Conservation (phyloP, 768 basidiomycete species). For the Leccinum truebloodii region DNA sequence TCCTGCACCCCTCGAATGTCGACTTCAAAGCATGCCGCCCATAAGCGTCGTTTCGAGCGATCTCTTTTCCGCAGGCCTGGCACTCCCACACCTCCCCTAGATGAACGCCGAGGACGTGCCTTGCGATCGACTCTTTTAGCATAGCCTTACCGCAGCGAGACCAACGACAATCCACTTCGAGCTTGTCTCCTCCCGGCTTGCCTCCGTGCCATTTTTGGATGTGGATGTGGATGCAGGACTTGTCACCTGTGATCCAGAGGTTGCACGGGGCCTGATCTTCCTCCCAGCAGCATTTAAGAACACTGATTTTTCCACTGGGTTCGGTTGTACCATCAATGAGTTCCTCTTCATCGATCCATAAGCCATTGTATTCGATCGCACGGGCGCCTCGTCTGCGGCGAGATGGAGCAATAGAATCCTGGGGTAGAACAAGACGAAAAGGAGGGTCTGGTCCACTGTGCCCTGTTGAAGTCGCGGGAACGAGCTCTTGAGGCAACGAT, state of each 20-base stretch:
- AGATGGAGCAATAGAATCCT: not conserved
- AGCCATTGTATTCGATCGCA: slow-evolving; percentile 9
- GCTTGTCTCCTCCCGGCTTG: slow-evolving; percentile 12
- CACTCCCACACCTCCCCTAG: slow-evolving; percentile 19
- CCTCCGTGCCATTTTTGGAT: slow-evolving; percentile 23
- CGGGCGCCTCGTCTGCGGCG: not conserved
- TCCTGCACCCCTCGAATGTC: slow-evolving; percentile 1
- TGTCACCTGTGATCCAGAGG: slow-evolving; percentile 20
- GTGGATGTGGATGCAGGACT: slow-evolving; percentile 14
- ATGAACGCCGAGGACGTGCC: slow-evolving; percentile 20
- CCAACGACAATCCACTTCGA: slow-evolving; percentile 11
- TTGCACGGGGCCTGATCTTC: slow-evolving; percentile 6
- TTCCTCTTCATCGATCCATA: slow-evolving; percentile 17
- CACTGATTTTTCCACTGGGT: slow-evolving; percentile 1
- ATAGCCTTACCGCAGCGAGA: slow-evolving; percentile 16
- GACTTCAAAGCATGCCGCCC: slow-evolving; percentile 9
- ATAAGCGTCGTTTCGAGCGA: slow-evolving; percentile 13
- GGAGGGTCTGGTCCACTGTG: too few species aligned
- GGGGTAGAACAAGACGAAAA: too few species aligned
- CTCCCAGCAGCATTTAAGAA: slow-evolving; percentile 18
- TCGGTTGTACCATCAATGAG: slow-evolving; percentile 4
- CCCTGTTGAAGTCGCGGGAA: too few species aligned
- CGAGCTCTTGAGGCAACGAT: too few species aligned
- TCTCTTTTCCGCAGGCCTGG: slow-evolving; percentile 12
- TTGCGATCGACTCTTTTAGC: slow-evolving; percentile 24